These are phyloP conservation scores for Mortierella sp. DNA, from an alignment of 371 early-diverging fungal species.

Conservation along the genomic window DNA sequence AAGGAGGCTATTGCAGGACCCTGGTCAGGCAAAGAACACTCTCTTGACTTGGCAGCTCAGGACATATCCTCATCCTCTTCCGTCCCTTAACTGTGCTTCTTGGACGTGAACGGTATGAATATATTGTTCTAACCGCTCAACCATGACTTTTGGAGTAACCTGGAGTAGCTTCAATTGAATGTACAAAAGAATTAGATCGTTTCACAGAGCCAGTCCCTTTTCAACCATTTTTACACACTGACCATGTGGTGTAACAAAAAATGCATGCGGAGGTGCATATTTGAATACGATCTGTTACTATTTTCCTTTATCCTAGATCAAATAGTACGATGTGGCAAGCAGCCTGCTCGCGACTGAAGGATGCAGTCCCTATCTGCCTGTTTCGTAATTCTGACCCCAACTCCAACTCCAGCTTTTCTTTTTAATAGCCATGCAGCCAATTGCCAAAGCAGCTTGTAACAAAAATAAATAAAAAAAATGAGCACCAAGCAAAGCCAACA, in stretches of 20 bases:
- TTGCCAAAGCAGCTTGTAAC: neutral
- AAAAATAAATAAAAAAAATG: neutral
- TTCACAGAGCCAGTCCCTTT: neutral
- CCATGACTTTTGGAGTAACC: neutral
- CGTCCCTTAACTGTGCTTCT: neutral
- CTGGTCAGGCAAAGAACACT: neutral
- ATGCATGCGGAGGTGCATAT: conserved; percentile 5
- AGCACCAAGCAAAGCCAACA: too few relatives aligned
- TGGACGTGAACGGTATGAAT: neutral
- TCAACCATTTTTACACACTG: neutral
- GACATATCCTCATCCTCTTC: neutral
- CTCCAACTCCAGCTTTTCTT: neutral
- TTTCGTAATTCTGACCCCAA: too few relatives aligned
- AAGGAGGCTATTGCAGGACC: neutral
- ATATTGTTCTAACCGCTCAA: neutral
- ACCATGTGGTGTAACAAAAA: conserved; percentile 1
- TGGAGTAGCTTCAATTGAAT: neutral
- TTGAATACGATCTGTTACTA: neutral
- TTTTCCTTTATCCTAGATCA: neutral
- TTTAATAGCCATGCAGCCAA: too few relatives aligned
- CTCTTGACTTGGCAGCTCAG: neutral
- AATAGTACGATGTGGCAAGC: too few relatives aligned
- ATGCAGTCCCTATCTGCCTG: neutral
- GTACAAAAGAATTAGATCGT: neutral
- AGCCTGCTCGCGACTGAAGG: too few relatives aligned